phyloP scores from a whole-genome alignment of 164 flowering plant genomes.

The Warburgia ugandensis region DNA sequence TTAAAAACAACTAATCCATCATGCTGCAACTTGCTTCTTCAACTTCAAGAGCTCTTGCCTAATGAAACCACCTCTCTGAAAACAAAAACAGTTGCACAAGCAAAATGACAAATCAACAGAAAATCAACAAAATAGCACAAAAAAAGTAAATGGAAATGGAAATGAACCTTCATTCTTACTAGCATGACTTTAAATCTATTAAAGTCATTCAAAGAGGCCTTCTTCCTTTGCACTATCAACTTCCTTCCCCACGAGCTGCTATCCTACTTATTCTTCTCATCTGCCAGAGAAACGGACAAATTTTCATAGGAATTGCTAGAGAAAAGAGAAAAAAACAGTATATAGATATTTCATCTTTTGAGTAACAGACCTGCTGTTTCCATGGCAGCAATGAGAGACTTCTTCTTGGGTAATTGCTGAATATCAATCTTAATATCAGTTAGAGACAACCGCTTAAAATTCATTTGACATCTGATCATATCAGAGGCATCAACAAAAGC shows the following conservation, averaged over 20 bases:
- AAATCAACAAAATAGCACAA: constrained; percentile 3
- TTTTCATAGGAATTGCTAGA: background rate
- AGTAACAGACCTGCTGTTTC: constrained; percentile 58
- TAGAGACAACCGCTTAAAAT: constrained; percentile 83
- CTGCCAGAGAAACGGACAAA: no score
- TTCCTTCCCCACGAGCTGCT: constrained; percentile 85
- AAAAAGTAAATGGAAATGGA: no score
- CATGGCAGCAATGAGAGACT: constrained; percentile 71
- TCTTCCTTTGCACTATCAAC: constrained; percentile 75
- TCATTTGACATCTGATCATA: constrained; percentile 84
- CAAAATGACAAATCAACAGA: no score
- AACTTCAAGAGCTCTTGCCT: constrained; percentile 78
- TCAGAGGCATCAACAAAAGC: constrained; percentile 90
- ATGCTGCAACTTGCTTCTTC: constrained; percentile 48
- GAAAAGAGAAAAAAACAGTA: no score
- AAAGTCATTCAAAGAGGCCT: constrained; percentile 74
- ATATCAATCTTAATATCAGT: constrained; percentile 89
- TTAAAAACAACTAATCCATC: constrained; percentile 11
- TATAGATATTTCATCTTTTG: background rate
- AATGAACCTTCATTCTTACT: constrained; percentile 79
- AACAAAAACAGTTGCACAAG: no score
- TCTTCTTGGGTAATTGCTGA: constrained; percentile 66
- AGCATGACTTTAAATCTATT: constrained; percentile 87
- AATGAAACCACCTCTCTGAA: constrained; percentile 66
- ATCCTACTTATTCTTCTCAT: constrained; percentile 91